A percentile compares a stretch with the other conserved stretches of the same genome.
Evolutionary conservation across 2,329 filamentous ascomycete genomes (phyloP).

Genomic region (Ceratocystis cubensis): DNA sequence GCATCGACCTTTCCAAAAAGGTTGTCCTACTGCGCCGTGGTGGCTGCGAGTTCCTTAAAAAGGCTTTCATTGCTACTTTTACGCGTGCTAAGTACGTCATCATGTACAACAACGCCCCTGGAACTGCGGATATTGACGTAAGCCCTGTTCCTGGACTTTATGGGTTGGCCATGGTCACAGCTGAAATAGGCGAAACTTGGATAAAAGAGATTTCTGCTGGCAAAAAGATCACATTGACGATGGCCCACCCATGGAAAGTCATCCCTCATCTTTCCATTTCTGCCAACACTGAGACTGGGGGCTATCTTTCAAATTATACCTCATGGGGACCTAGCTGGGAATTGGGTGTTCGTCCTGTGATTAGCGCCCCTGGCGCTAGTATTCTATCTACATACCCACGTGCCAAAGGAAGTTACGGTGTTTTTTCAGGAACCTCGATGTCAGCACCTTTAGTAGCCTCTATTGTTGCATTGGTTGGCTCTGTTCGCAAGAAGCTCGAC

Average conservation of each 20-base stretch:
- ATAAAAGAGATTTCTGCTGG: constrained; percentile 34
- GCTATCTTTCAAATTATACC: constrained; percentile 40
- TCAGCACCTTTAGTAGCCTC: constrained; percentile 44
- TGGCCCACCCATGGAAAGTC: constrained; percentile 33
- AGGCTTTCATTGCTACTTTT: constrained; percentile 40
- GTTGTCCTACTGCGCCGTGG: constrained; percentile 50
- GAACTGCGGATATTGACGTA: constrained; percentile 29
- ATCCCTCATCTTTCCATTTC: constrained; percentile 27
- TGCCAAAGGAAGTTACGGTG: constrained; percentile 32
- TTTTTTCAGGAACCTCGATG: constrained; percentile 49
- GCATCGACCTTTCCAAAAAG: constrained; percentile 34
- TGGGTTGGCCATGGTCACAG: constrained; percentile 33
- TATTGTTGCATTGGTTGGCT: constrained; percentile 41
- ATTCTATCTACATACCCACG: constrained; percentile 45
- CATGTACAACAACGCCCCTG: constrained; percentile 44
- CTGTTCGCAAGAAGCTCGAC: constrained; percentile 39
- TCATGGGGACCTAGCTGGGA: constrained; percentile 52
- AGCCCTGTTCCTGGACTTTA: constrained; percentile 26
- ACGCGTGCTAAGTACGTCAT: constrained; percentile 49
- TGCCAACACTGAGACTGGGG: constrained; percentile 36
- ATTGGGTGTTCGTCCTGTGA: constrained; percentile 42
- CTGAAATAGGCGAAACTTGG: constrained; percentile 34
- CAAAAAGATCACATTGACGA: constrained; percentile 33
- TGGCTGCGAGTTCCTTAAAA: constrained; percentile 42
- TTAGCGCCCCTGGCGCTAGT: constrained; percentile 43